phyloP scores from a whole-genome alignment of 371 early-diverging fungal genomes.

The Mortierella sp. region DNA sequence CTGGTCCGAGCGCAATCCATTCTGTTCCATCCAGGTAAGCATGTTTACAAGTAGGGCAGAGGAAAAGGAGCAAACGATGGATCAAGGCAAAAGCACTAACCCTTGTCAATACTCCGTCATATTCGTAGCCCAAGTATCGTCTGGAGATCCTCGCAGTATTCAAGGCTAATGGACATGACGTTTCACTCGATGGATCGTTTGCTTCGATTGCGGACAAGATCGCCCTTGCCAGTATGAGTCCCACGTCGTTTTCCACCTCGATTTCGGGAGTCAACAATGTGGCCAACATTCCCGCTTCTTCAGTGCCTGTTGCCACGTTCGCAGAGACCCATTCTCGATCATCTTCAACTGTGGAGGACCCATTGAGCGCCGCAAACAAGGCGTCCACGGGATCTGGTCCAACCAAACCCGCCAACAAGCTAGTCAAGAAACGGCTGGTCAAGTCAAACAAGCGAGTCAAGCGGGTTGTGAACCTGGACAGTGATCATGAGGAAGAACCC shows the following conservation, averaged over 20 bases:
- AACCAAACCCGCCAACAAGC: slow-evolving; percentile 14
- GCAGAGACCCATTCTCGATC: slow-evolving; percentile 21
- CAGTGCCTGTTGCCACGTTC: slow-evolving; percentile 42
- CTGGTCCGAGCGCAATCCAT: slow-evolving; percentile 72
- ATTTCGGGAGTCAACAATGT: slow-evolving; percentile 44
- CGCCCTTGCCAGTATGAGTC: slow-evolving; percentile 25
- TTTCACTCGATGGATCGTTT: slow-evolving; percentile 66
- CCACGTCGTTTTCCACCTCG: slow-evolving; percentile 36
- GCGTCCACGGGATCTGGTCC: slow-evolving; percentile 1
- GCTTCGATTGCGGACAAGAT: slow-evolving; percentile 63
- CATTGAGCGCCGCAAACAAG: slow-evolving; percentile 11
- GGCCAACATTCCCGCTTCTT: slow-evolving; percentile 54
- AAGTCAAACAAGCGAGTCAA: slow-evolving; percentile 43
- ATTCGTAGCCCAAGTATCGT: slow-evolving; percentile 63
- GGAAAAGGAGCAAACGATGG: neutral
- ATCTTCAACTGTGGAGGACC: slow-evolving; percentile 15
- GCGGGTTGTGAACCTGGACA: slow-evolving; percentile 54
- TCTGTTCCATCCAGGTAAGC: slow-evolving; percentile 63
- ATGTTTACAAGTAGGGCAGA: too few species aligned
- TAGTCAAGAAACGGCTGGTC: slow-evolving; percentile 44
- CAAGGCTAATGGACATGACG: slow-evolving; percentile 59
- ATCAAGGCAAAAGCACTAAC: too few species aligned
- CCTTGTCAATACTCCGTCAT: neutral
- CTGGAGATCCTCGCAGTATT: slow-evolving; percentile 65
- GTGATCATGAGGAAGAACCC: slow-evolving; percentile 40